Evolutionary conservation across 192 early-diverging fungal species (phyloP).

Genomic region (Chytriomyces hyalinus): DNA sequence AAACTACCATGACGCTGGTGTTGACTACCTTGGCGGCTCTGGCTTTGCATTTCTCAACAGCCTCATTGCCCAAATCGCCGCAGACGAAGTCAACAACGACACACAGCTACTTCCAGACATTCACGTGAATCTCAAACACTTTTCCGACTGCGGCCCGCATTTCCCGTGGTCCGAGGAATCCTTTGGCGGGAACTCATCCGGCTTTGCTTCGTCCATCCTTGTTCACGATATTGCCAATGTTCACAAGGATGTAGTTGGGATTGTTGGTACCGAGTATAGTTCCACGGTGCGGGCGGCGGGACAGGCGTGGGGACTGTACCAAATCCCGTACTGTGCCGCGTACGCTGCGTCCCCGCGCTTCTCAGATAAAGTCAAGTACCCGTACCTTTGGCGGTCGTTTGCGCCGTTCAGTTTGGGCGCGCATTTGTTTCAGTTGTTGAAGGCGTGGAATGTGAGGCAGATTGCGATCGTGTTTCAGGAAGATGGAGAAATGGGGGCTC

Average conservation of each 20-base stretch:
- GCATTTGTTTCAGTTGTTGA: background rate
- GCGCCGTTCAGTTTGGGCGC: background rate
- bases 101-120: background rate
- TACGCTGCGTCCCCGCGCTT: background rate
- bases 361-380: conserved; percentile 7
- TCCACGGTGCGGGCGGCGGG: background rate
- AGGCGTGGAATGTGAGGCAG: background rate
- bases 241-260: background rate
- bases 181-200: background rate
- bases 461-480: background rate
- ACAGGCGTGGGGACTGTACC: background rate
- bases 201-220: background rate
- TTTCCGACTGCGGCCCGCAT: background rate
- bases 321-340: conserved; percentile 1
- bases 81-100: background rate
- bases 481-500: background rate
- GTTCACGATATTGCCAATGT: background rate
- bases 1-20: no score
- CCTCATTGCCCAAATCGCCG: background rate
- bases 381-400: background rate
- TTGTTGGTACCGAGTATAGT: conserved; percentile 1
- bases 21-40: no score
- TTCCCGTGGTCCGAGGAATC: background rate
- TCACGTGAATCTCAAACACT: background rate
- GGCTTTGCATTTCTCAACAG: no score